Evolutionary conservation across 495 filamentous ascomycete genomes (phyloP), one percentile per base, ranked within the genome.

Genomic region (Glarea lozoyensis): DNA sequence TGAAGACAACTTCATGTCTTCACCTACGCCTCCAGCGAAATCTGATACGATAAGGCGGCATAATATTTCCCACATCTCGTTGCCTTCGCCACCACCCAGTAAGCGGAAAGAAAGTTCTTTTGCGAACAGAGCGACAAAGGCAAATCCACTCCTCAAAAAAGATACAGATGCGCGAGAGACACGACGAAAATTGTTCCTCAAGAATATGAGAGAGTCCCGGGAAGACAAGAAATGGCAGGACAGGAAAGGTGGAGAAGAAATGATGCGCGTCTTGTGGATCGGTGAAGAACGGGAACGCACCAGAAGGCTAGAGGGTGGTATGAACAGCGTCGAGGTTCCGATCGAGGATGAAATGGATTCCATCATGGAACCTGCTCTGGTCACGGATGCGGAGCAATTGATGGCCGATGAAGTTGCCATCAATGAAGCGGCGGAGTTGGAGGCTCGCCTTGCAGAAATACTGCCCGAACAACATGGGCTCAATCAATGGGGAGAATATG

Each of bases 221-320:
- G 84, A 94, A 6, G 78, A 86, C 11, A 68, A 61, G 54, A 54
- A 70, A 59, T 76, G 81, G 74, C 59, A 80, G 60, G 44, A 75
- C 60, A 67, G 86, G 64, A 75, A 77, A 1, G 66, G 86, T 1
- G 83, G 86, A 34, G 86, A 95, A 44, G 82, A 93, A 40, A 45
- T 58, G 10, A 40, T 58, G 52, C 43, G 55, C 31, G 17, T 16
- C 11, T 42, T 50, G 37, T 48, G 43, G 31, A 17, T 56, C 5
- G 32, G 31, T 11, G 39, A 55, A 29, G 40, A 57, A 45, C 35
- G 48, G 40, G 50, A 57, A 16, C 20, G 17, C 15, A 15, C 16
- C 17, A 24, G 24, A 20, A 32, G 39, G 27, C 48, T 52, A 33
- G 54, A 44, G 19, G 23, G 33, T 20, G 37, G 37, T 1, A 3